Percentiles rank a stretch among this genome's conserved stretches.
Conservation (phyloP, 2,329 filamentous ascomycete species). For the Neonectria punicea region DNA sequence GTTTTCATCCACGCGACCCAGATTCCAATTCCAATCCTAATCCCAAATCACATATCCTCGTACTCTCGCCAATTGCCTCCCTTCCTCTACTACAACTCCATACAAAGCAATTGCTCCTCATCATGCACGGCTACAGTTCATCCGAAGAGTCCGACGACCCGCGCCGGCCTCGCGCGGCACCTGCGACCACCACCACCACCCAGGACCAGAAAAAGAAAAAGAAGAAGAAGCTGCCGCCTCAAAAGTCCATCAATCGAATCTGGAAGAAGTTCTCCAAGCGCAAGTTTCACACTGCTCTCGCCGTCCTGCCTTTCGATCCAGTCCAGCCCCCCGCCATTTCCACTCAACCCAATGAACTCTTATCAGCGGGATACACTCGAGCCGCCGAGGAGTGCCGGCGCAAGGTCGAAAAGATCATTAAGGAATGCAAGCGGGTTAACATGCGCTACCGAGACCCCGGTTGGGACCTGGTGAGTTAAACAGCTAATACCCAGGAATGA, state of each 20-base stretch:
- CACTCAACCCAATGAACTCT: constrained; percentile 68
- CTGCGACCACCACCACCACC: constrained; percentile 46
- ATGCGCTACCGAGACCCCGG: constrained; percentile 79
- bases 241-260: constrained; percentile 73
- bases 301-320: constrained; percentile 72
- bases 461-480: constrained; percentile 63
- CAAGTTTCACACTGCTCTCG: constrained; percentile 72
- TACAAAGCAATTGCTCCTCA: constrained; percentile 6
- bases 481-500: not conserved
- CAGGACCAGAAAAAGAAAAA: constrained; percentile 61
- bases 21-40: not conserved
- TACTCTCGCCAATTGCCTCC: not conserved
- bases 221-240: constrained; percentile 65
- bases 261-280: constrained; percentile 70
- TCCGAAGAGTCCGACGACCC: constrained; percentile 62
- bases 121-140: constrained; percentile 60
- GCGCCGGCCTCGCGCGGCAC: constrained; percentile 49
- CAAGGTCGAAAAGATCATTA: constrained; percentile 69
- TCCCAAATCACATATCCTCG: not conserved
- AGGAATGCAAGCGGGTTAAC: constrained; percentile 78
- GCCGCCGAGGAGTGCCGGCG: constrained; percentile 71
- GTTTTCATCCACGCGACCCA: not conserved
- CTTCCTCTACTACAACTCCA: not conserved
- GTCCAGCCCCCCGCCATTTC: constrained; percentile 61
- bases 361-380: constrained; percentile 70